Evolutionary conservation across 2,329 filamentous ascomycete genomes (phyloP), one percentile per base, ranked within the genome.

Genomic region (Lojkania enalia): DNA sequence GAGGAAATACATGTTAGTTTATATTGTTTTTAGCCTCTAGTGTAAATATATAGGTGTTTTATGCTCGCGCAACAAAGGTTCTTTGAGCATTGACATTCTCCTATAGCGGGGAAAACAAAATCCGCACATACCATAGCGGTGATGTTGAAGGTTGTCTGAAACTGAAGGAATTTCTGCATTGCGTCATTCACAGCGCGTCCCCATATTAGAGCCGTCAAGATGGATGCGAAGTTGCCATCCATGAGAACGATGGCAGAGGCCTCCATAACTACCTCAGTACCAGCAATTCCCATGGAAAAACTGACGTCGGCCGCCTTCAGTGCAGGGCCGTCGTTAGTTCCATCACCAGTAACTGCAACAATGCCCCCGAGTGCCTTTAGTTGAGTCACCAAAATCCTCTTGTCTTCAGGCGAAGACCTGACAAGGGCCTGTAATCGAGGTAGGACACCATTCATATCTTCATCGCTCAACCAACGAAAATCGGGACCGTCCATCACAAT

Each of bases 211-310:
- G 87, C 87, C 67, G 87, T 88, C 51, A 90, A 83, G 50, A 90
- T 90, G 15, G 86, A 89, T 20, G 82, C 79, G 70, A 90, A 90
- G 72, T 90, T 90, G 67, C 90, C 87, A 61, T 90, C 87, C 86
- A 90, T 89, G n/a, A 90, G 75, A 55, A 90, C 88, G 50, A 90
- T 90, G 16, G 86, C 84, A 5, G 87, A 90, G 1, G 87, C 87
- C 68, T 90, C 86, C 71, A 90, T 90, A 38, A 87, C 87, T 23
- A 90, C 87, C 64, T 90, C 87, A 0, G 87, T 90, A 39, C 87
- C 87, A 5, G 86, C 79, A 42, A 90, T 87, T 51, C 87, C 87
- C 87, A 90, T 90, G 12, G 86, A 88, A 69, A 90, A 90, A 7
- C 87, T 87, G 38, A 90, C 84, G 59, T 90, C 87, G 4, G 87